Conservation (phyloP, 345 rosid species). For the Lumnitzera littorea region DNA sequence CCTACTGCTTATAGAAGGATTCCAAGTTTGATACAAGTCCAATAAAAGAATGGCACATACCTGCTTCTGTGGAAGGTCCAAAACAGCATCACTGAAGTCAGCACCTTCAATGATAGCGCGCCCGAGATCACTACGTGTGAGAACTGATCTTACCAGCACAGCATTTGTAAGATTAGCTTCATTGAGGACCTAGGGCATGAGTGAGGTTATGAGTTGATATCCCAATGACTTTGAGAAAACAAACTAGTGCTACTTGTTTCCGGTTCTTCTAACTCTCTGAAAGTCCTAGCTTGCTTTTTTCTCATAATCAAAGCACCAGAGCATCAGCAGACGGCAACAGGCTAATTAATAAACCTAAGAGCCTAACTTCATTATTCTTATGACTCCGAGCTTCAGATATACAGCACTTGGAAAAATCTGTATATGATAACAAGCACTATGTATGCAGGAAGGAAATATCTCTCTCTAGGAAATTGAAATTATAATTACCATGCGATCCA, state of each 20-base stretch:
- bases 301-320: too few species aligned
- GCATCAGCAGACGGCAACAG: too few species aligned
- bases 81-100: slow-evolving; percentile 91
- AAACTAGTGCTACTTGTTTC: too few species aligned
- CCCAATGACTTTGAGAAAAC: neutral
- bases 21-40: too few species aligned
- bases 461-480: neutral
- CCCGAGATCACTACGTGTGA: slow-evolving; percentile 91
- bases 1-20: too few species aligned
- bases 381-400: too few species aligned
- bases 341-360: too few species aligned
- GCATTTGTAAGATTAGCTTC: slow-evolving; percentile 90
- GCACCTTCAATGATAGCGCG: slow-evolving; percentile 90
- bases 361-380: too few species aligned
- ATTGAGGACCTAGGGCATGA: slow-evolving; percentile 56
- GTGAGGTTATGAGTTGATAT: neutral
- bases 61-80: slow-evolving; percentile 88
- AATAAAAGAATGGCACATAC: slow-evolving; percentile 13
- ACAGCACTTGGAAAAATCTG: too few species aligned
- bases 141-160: slow-evolving; percentile 67
- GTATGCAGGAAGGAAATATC: neutral
- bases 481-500: slow-evolving; percentile 88
- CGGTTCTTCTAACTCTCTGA: too few species aligned
- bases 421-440: neutral
- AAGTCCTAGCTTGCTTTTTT: too few species aligned